Percentiles rank a stretch among this genome's conserved stretches.
Evolutionary conservation across 345 rosid species (phyloP).

Genomic region (Arabis alpina): DNA sequence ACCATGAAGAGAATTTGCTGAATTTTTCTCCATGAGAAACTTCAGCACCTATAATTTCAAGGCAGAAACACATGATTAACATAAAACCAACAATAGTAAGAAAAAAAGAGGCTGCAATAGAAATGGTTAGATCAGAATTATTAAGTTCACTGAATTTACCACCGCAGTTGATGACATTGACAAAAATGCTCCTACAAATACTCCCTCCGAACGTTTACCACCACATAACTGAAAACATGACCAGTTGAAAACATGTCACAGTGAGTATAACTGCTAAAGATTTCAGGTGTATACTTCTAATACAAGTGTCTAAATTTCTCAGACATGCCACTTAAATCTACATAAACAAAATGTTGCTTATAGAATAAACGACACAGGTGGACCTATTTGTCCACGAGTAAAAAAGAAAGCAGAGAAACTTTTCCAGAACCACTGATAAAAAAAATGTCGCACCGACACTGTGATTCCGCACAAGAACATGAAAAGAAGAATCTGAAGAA

Average conservation of each 20-base stretch:
- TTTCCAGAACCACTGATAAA: constrained; percentile 5
- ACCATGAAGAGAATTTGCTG: constrained; percentile 73
- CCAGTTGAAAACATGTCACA: constrained; percentile 5
- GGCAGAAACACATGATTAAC: neutral
- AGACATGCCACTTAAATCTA: neutral
- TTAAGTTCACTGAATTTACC: constrained; percentile 52
- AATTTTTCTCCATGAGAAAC: constrained; percentile 88
- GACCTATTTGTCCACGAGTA: neutral
- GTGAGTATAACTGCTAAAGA: constrained; percentile 15
- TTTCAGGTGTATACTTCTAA: neutral
- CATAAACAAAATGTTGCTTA: neutral
- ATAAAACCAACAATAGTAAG: constrained; percentile 3
- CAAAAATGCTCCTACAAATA: constrained; percentile 87
- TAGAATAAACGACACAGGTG: neutral
- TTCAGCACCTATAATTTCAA: constrained; percentile 65
- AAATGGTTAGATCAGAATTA: constrained; percentile 12
- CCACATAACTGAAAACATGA: constrained; percentile 82
- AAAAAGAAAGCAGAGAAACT: neutral
- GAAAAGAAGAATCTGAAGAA: constrained; percentile 79
- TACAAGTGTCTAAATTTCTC: constrained; percentile 9
- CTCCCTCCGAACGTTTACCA: constrained; percentile 80
- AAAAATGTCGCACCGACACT: constrained; percentile 57
- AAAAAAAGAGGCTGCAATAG: neutral
- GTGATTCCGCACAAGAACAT: constrained; percentile 87
- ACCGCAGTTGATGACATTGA: constrained; percentile 98